A percentile compares a stretch with the other conserved stretches of the same genome.
phyloP scores from a whole-genome alignment of 768 basidiomycete species.

The Hemileccinum rubropunctum region DNA sequence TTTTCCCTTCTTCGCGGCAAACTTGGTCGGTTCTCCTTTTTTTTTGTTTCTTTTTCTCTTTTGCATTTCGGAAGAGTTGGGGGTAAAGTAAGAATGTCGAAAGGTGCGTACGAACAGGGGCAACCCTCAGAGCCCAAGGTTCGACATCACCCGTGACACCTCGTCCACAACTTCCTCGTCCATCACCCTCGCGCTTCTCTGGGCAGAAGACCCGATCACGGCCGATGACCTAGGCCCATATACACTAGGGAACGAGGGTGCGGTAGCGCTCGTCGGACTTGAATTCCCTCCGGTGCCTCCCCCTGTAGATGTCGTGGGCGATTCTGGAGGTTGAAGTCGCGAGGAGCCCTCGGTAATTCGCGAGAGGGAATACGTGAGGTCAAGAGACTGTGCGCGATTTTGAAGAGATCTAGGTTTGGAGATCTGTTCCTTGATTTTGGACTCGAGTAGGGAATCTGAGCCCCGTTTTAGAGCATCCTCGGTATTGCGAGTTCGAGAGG shows the following conservation, averaged over 20 bases:
- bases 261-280: slow-evolving; percentile 74
- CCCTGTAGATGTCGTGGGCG: slow-evolving; percentile 72
- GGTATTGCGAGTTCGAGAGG: slow-evolving; percentile 62
- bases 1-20: slow-evolving; percentile 6
- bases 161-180: slow-evolving; percentile 66
- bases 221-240: slow-evolving; percentile 63
- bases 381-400: slow-evolving; percentile 87
- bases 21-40: slow-evolving; percentile 3
- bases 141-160: slow-evolving; percentile 75
- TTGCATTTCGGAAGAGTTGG: slow-evolving; percentile 4
- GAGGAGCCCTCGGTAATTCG: slow-evolving; percentile 70
- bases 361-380: slow-evolving; percentile 81
- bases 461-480: slow-evolving; percentile 81
- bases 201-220: slow-evolving; percentile 43
- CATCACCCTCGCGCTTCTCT: slow-evolving; percentile 36
- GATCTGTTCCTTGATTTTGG: slow-evolving; percentile 75
- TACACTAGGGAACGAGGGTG: slow-evolving; percentile 82
- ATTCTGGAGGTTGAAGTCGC: slow-evolving; percentile 67
- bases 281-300: slow-evolving; percentile 74
- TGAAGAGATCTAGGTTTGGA: slow-evolving; percentile 78
- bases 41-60: not conserved
- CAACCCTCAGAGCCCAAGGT: slow-evolving; percentile 53
- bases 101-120: slow-evolving; percentile 14
- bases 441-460: slow-evolving; percentile 79
- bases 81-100: slow-evolving; percentile 9